Conservation (phyloP, 805 yeast species). For the Candida gorgasii region DNA sequence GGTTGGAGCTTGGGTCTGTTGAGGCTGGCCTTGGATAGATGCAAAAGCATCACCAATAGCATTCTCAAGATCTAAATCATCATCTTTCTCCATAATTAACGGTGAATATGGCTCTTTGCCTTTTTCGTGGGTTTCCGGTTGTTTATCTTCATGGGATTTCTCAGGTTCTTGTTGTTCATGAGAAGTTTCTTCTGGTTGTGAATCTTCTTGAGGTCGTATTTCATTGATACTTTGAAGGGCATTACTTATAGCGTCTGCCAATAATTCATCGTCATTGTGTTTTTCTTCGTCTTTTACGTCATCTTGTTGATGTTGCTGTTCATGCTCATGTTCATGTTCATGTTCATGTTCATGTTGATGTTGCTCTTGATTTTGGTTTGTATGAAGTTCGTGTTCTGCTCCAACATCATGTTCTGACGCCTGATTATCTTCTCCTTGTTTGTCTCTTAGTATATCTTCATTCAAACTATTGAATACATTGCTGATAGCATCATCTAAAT, state of each 20-base stretch:
- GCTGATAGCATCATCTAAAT: constrained; percentile 29
- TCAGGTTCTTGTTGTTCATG: constrained; percentile 7
- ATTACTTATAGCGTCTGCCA: constrained; percentile 16
- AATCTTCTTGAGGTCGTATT: constrained; percentile 8
- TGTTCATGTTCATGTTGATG: constrained; percentile 4
- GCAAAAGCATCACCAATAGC: constrained; percentile 44
- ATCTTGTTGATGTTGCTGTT: neutral
- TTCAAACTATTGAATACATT: constrained; percentile 27
- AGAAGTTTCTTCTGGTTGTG: neutral
- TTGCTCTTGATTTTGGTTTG: neutral
- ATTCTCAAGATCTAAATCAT: constrained; percentile 28
- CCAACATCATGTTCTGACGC: neutral
- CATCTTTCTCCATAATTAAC: constrained; percentile 16
- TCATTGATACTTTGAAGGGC: constrained; percentile 18
- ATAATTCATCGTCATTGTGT: constrained; percentile 13
- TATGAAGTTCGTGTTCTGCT: neutral
- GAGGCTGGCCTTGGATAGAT: constrained; percentile 13
- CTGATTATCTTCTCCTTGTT: neutral
- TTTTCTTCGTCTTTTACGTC: neutral
- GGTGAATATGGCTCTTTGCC: constrained; percentile 12
- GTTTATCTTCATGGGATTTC: neutral
- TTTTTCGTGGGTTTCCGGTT: neutral
- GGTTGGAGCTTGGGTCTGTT: neutral
- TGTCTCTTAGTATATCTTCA: constrained; percentile 4
- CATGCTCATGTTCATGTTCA: neutral